phyloP scores from a whole-genome alignment of 1,284 basidiomycete species.

The Kalmanozyma brasiliensis region DNA sequence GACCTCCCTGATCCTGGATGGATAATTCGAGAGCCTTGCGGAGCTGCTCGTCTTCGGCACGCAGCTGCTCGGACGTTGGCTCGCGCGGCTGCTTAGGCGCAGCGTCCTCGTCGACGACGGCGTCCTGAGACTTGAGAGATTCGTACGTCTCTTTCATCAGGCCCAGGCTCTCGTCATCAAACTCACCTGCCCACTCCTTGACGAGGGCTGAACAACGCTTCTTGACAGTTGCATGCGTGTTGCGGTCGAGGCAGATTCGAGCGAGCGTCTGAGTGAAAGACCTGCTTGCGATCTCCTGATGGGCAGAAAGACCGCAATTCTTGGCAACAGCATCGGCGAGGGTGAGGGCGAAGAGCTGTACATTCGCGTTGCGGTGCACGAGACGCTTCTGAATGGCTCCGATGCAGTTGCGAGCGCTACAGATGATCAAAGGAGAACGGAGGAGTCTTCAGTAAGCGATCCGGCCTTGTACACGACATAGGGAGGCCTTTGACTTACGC shows the following conservation, averaged over 20 bases:
- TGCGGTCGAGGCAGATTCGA: constrained; percentile 87
- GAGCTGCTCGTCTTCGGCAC: constrained; percentile 66
- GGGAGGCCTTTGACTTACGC: no score
- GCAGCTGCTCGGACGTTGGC: constrained; percentile 54
- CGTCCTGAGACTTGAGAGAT: constrained; percentile 77
- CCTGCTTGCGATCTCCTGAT: constrained; percentile 86
- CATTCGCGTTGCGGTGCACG: constrained; percentile 92
- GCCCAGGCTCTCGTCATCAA: constrained; percentile 79
- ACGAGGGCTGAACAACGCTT: constrained; percentile 79
- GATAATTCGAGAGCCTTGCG: constrained; percentile 63
- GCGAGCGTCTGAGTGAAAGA: constrained; percentile 90
- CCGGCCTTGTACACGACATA: no score
- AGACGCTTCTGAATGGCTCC: constrained; percentile 88
- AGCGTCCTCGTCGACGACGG: constrained; percentile 40
- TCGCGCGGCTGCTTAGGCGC: constrained; percentile 16
- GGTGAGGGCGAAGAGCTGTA: constrained; percentile 90
- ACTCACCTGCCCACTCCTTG: constrained; percentile 83
- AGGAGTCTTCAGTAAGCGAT: constrained; percentile 1
- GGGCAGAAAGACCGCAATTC: constrained; percentile 84
- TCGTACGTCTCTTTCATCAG: constrained; percentile 92
- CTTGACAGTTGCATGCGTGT: constrained; percentile 87
- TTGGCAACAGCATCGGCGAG: constrained; percentile 73
- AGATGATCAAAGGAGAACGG: constrained; percentile 3
- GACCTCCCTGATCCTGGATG: constrained; percentile 62
- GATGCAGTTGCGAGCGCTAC: constrained; percentile 85